phyloP scores from a whole-genome alignment of 352 stramenopile species.

The Blastocystis sp. region DNA sequence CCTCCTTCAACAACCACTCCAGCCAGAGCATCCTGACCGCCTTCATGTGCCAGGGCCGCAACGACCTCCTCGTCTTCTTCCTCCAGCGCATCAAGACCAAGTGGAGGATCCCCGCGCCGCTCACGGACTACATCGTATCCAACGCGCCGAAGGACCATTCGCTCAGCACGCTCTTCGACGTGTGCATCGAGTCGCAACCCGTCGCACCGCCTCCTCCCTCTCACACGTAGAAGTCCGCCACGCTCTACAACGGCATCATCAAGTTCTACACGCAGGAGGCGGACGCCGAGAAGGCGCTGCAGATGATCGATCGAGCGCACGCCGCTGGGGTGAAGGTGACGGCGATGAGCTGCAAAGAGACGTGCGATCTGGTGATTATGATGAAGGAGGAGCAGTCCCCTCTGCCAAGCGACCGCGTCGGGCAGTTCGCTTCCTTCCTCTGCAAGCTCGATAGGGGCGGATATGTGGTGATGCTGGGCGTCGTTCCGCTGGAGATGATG shows the following conservation, averaged over 20 bases:
- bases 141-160: conserved; percentile 9
- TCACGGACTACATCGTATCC: conserved; percentile 58
- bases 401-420: not conserved
- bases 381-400: not conserved
- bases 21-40: conserved; percentile 35
- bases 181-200: conserved; percentile 52
- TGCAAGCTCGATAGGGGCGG: conserved; percentile 43
- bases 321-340: conserved; percentile 35
- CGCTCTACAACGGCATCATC: conserved; percentile 50
- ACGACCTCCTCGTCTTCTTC: conserved; percentile 55
- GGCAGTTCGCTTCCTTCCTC: not conserved
- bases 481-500: conserved; percentile 59
- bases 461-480: conserved; percentile 53
- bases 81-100: conserved; percentile 50
- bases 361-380: conserved; percentile 36
- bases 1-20: conserved; percentile 66
- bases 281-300: not conserved
- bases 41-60: conserved; percentile 30
- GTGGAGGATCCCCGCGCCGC: conserved; percentile 48
- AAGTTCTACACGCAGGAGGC: conserved; percentile 30
- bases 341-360: conserved; percentile 20
- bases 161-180: conserved; percentile 1
- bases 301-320: not conserved
- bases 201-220: not conserved
- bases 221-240: conserved; percentile 53